Evolutionary conservation across 768 basidiomycete species (phyloP).

Genomic region (Russula abietina): DNA sequence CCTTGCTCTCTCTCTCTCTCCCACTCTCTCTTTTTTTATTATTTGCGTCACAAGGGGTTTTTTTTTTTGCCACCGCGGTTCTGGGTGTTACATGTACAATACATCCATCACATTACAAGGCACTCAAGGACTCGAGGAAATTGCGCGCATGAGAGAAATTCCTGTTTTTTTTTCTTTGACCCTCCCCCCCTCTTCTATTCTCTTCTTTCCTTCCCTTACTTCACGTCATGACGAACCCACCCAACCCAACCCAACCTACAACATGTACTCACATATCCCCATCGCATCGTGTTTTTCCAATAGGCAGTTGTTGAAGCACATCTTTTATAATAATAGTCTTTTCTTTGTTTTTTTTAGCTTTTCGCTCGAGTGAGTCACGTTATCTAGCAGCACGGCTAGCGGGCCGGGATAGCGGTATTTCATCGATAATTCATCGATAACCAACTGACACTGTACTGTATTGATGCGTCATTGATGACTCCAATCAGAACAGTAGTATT

Average conservation of each 20-base stretch:
- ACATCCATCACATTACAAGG: constrained; percentile 13
- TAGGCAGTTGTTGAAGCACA: constrained; percentile 21
- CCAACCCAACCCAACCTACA: neutral
- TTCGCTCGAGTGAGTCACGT: neutral
- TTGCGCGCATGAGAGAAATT: constrained; percentile 7
- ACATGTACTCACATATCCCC: constrained; percentile 22
- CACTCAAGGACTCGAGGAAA: constrained; percentile 10
- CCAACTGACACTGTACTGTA: too few species aligned
- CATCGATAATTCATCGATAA: too few species aligned
- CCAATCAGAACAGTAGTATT: too few species aligned
- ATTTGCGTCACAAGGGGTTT: constrained; percentile 5
- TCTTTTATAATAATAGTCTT: constrained; percentile 21
- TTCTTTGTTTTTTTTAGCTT: neutral
- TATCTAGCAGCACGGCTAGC: too few species aligned
- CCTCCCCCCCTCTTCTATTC: neutral
- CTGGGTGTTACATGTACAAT: constrained; percentile 17
- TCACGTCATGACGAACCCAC: constrained; percentile 8
- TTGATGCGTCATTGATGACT: too few species aligned
- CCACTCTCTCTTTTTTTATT: neutral
- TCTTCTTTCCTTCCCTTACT: neutral
- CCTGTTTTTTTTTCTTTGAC: neutral
- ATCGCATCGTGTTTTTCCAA: constrained; percentile 9
- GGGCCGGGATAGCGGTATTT: too few species aligned
- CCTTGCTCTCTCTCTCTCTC: neutral
- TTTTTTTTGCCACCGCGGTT: constrained; percentile 5